Base-by-base conservation (phyloP, 768 basidiomycete species). In the Tylopilus rubrobrunneus region DNA sequence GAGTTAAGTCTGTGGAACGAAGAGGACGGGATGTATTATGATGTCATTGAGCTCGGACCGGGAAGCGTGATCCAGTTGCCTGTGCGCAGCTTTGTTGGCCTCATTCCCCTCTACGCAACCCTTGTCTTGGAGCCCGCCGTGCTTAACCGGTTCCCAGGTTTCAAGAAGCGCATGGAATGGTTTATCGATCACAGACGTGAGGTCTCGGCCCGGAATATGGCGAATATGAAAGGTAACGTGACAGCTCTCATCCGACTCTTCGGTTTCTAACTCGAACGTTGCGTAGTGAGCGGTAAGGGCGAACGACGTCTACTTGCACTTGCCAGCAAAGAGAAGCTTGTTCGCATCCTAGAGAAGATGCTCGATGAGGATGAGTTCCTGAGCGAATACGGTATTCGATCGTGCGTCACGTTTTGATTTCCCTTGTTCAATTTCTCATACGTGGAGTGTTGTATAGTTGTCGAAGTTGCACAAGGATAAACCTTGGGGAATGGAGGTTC, bases 121-220 rank as follows among this genome's bases (percentile, higher is more conserved):
- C 77, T 98, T 23, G 94, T 96, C 2, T 78, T 99, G 36, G 97
- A 98, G 67, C 95, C 97, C 3, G 74, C 84, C 7, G 83, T 86
- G 27, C 79, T 99, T 61, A 92, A 92, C 64, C 83, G 89, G 28
- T 90, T 98, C 76, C 94, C 95, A 8, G 94, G 97, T 1, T 99
- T 99, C 81, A 98, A 92, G 77, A 98, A 98, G 74, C 83, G 97
- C 37, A 83, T 99, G 83, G 92, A 99, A 56, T 98, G 97, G 97
- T 99, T 98, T 75, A 83, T 98, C 49, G 85, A 97, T 63, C 89
- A 98, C 71, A 75, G 95, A n/a, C 85, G 87, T 0, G 90, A 86
- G 52, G 82, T 98, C 40, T 87, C 93, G 12, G 80, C 79, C 47
- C 78, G 97, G 60, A 99, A 97, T 70, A 92, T 98, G 79, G 95